Conservation (phyloP, 331 rosid species). For the Malus hybrid region DNA sequence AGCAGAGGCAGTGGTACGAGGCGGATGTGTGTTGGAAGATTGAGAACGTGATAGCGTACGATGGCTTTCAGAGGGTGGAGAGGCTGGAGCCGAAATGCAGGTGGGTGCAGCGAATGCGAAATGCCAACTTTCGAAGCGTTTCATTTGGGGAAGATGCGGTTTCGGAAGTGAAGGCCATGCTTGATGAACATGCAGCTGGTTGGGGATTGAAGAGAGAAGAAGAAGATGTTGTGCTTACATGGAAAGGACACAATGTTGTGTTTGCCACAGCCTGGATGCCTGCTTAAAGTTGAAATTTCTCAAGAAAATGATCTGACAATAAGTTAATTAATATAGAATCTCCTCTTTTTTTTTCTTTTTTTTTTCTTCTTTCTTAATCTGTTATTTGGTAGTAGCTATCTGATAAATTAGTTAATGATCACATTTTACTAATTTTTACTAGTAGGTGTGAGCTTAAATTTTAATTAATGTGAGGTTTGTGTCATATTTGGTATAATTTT, state of each 20-base stretch:
- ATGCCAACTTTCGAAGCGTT: conserved; percentile 45
- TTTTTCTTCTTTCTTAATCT: background rate
- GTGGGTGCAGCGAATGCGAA: conserved; percentile 76
- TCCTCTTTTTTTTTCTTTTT: background rate
- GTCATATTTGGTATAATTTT: background rate
- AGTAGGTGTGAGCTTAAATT: background rate
- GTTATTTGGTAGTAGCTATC: background rate
- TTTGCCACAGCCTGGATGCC: conserved; percentile 85
- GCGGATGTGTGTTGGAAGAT: conserved; percentile 79
- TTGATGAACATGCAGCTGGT: conserved; percentile 92
- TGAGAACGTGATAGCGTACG: conserved; percentile 77
- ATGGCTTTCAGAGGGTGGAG: conserved; percentile 75
- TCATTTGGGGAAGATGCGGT: conserved; percentile 57
- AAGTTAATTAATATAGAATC: background rate
- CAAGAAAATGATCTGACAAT: conserved; percentile 1
- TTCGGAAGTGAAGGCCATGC: conserved; percentile 70
- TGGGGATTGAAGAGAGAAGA: conserved; percentile 95
- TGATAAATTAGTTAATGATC: background rate
- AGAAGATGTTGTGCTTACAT: conserved; percentile 66
- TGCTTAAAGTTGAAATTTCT: conserved; percentile 18
- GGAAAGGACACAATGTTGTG: conserved; percentile 95
- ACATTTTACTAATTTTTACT: background rate
- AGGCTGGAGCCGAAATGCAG: conserved; percentile 43
- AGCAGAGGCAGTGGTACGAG: conserved; percentile 88
- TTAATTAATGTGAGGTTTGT: background rate